Base-by-base conservation (phyloP, 306 rosid species). In the Cicer arietinum region DNA sequence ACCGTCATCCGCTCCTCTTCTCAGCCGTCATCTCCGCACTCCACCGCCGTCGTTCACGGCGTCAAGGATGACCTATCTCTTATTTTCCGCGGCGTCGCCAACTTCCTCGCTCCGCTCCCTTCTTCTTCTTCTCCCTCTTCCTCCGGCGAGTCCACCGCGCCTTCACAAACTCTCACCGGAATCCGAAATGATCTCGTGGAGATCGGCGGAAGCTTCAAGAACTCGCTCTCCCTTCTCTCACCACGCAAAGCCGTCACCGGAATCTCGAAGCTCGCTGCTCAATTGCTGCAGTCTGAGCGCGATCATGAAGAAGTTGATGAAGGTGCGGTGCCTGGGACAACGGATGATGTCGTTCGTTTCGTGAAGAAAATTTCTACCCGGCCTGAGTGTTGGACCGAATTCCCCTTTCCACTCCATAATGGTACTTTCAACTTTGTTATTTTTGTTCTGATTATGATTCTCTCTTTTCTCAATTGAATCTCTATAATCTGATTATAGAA, bases 91-190 rank as follows among this genome's bases (percentile, higher is more conserved):
- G 96, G 91, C 77, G 90, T 94, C 45, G 95, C 95, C 50, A 81
- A 86, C 81, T 94, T 94, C 81, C 89, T 94, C 39, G 96, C 95
- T 74, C 97, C 98, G 1, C 95, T 91, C 16, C 96, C 96, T 4
- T 17, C 86, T 4, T 17, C 86, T 4, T 51, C 83, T 2, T 16
- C 84, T 12, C 1, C 87, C 5, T 50, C 78, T 42, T 3, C 81
- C 44, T 51, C 80, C n/a, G 83, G 10, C 9, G 79, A 45, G 43
- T 67, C 72, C 14, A 78, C 84, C 46, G 10, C 64, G 10, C 39
- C 84, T 42, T 62, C 82, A 43, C 87, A 57, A 73, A 73, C 88
- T 63, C 78, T 94, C 43, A 13, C 76, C 2, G 99, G 99, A 63
- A 85, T 94, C 67, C 87, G 90, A 37, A 94, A 85, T 88, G 99